Percentiles rank a stretch among this genome's conserved stretches.
These are phyloP conservation scores for Colletotrichum scovillei DNA, from an alignment of 2,329 filamentous ascomycete species.

Conservation along the genomic window DNA sequence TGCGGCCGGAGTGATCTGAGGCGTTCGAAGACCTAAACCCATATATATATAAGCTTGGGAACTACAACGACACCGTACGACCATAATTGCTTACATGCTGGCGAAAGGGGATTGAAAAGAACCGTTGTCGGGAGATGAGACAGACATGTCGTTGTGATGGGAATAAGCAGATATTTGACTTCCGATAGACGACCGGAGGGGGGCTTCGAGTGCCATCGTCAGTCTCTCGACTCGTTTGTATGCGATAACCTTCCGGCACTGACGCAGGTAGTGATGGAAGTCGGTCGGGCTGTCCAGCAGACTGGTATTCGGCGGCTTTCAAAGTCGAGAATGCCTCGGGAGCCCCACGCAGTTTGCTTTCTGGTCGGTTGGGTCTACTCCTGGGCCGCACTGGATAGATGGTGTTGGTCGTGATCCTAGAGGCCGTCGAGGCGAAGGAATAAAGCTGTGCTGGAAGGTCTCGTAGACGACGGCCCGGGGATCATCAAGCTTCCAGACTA, in stretches of 20 bases:
- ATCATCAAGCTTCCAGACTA: constrained; percentile 40
- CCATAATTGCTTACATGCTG: constrained; percentile 58
- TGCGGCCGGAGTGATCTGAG: constrained; percentile 50
- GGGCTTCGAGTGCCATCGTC: constrained; percentile 71
- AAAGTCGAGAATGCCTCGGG: constrained; percentile 40
- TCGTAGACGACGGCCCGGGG: constrained; percentile 37
- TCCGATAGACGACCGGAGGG: constrained; percentile 71
- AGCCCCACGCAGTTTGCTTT: constrained; percentile 33
- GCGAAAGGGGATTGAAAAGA: constrained; percentile 60
- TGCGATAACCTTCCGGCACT: not conserved
- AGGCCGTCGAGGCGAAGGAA: constrained; percentile 24
- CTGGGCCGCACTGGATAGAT: not conserved
- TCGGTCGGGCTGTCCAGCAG: constrained; percentile 2
- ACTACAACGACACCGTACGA: not conserved
- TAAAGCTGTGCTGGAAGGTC: constrained; percentile 36
- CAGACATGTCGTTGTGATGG: constrained; percentile 64
- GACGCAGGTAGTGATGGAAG: not conserved
- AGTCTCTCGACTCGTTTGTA: constrained; percentile 4
- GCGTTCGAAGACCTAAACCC: constrained; percentile 58
- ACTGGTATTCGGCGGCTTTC: not conserved
- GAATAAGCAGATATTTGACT: constrained; percentile 66
- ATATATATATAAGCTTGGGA: constrained; percentile 7
- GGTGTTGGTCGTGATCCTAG: constrained; percentile 23
- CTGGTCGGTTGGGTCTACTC: constrained; percentile 2
- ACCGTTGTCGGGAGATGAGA: constrained; percentile 65